phyloP scores from a whole-genome alignment of 305 asterid genomes.

The Fraxinus xanthoxyloides region DNA sequence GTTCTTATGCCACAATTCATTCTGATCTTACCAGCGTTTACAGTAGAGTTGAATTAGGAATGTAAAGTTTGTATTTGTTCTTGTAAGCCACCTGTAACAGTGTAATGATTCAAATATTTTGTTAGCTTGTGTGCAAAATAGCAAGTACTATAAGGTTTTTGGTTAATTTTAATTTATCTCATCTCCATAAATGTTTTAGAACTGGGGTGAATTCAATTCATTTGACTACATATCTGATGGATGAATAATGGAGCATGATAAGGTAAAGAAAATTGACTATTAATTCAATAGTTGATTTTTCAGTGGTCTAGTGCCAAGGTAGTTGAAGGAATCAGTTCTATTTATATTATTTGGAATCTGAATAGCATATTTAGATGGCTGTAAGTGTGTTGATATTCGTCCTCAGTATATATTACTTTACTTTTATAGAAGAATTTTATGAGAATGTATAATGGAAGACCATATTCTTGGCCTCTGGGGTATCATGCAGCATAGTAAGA shows the following conservation, averaged over 20 bases:
- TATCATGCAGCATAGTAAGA: not conserved
- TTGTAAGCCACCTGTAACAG: not conserved
- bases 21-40: not conserved
- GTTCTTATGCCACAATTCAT: not conserved
- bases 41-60: not conserved
- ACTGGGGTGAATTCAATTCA: not conserved
- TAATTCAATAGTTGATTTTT: not conserved
- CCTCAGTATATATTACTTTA: not conserved
- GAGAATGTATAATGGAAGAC: not conserved
- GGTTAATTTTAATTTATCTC: not conserved
- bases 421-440: not conserved
- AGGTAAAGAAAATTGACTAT: not conserved
- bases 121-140: not conserved
- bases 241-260: not conserved
- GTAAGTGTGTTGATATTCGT: not conserved
- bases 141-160: not conserved
- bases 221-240: not conserved
- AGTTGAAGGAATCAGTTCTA: not conserved
- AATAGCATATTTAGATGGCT: not conserved
- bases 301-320: not conserved
- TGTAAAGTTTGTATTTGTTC: not conserved
- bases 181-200: not conserved
- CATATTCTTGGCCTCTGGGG: not conserved
- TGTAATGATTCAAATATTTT: not conserved
- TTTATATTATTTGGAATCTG: not conserved